Percentiles rank a stretch among this genome's conserved stretches.
Evolutionary conservation across 768 basidiomycete species (phyloP).

Genomic region (Lyophyllum decastes): DNA sequence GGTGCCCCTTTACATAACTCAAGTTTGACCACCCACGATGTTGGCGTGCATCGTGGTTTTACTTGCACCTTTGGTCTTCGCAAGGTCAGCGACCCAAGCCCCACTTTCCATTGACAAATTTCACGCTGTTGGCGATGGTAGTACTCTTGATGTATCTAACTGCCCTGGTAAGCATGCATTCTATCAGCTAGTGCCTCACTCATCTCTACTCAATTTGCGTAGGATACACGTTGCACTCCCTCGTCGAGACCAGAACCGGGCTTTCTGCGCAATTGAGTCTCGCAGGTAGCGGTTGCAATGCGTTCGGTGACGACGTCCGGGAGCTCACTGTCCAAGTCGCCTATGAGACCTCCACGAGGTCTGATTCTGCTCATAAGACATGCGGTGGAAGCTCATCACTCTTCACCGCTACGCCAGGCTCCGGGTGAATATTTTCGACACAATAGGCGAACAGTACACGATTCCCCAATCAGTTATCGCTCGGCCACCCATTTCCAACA

Average conservation of each 20-base stretch:
- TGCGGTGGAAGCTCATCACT: not conserved
- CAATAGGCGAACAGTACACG: slow-evolving; percentile 60
- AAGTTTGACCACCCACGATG: not conserved
- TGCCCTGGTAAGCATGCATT: slow-evolving; percentile 3
- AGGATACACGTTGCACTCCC: slow-evolving; percentile 56
- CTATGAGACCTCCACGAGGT: slow-evolving; percentile 61
- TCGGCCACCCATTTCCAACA: slow-evolving; percentile 37
- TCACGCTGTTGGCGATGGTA: not conserved
- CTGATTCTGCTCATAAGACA: slow-evolving; percentile 7
- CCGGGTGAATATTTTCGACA: slow-evolving; percentile 70
- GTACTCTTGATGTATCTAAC: slow-evolving; percentile 12
- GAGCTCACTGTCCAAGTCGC: slow-evolving; percentile 66
- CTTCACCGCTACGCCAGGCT: slow-evolving; percentile 40
- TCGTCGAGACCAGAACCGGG: slow-evolving; percentile 46
- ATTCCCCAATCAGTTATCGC: slow-evolving; percentile 52
- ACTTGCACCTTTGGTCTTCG: slow-evolving; percentile 7
- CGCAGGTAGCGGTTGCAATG: slow-evolving; percentile 60
- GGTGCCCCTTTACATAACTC: not conserved
- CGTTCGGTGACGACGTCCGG: slow-evolving; percentile 60
- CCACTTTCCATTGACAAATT: slow-evolving; percentile 1
- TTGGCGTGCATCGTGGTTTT: slow-evolving; percentile 1
- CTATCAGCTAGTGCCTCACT: not conserved
- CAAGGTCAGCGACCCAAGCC: slow-evolving; percentile 9
- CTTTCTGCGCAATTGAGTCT: slow-evolving; percentile 57
- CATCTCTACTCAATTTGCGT: not conserved